Base-by-base conservation (phyloP, 2,329 filamentous ascomycete genomes). In the Lanzia echinophila region DNA sequence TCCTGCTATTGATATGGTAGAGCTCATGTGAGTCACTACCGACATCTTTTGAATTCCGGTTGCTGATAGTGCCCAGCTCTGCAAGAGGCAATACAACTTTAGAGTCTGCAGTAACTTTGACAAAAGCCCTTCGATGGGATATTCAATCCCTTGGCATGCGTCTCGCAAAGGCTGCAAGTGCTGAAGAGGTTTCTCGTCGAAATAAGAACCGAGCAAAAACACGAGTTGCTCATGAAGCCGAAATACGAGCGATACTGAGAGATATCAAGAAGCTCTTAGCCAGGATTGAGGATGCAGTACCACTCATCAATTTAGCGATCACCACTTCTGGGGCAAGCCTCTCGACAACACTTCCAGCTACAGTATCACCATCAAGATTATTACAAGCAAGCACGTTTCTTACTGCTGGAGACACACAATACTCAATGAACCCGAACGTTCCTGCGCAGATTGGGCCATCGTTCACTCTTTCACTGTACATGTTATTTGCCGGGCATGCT, bases 321-420 rank as follows among this genome's bases (percentile, higher is more conserved):
- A 94, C 90, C 1, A 92, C 91, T 1, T 96, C 92, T 1, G 94
- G 94, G 0, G 90, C 92, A 53, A 95, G 83, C 55, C 75, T 97
- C 31, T 90, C 88, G 0, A 88, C 88, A 0, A 85, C 83, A 2
- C 75, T 96, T 28, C 88, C 90, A 0, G 77, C 87, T 1, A 86
- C 86, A 10, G 88, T 97, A 43, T 97, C 92, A 1, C 92, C 92
- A 1, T 96, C 92, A 4, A 81, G 94, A 39, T 73, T 99, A 41
- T 74, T 97, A 36, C 94, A 99, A 70, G 91, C 94, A 17, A 97
- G 92, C 66, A 94, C 90, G 4, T 87, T 96, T 60, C 76, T 97
- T 47, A 95, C 86, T 28, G 81, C 90, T 43, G 90, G 90, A 2
- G 94, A 99, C 68, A 86, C 84, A 0, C 86, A 90, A 59, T 96